Percentiles rank a stretch among this genome's conserved stretches.
phyloP scores from a whole-genome alignment of 1,284 basidiomycete species.

The Irpex sp. region DNA sequence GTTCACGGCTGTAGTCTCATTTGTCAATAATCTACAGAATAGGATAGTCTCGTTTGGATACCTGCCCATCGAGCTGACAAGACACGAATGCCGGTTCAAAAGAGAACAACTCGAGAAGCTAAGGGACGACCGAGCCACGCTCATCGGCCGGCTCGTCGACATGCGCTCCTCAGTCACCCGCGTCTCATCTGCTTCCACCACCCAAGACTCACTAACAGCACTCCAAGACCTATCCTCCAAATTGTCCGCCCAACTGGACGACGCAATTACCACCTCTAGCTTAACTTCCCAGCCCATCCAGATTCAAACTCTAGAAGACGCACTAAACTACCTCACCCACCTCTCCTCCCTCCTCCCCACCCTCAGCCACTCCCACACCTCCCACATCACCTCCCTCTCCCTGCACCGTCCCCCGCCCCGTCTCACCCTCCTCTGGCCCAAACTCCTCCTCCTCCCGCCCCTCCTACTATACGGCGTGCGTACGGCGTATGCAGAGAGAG shows the following conservation, averaged over 20 bases:
- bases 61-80: slow-evolving; percentile 51
- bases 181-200: slow-evolving; percentile 16
- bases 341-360: slow-evolving; percentile 2
- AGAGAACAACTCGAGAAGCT: slow-evolving; percentile 54
- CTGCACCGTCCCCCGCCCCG: slow-evolving; percentile 54
- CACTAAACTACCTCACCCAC: no score
- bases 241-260: neutral
- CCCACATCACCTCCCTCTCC: slow-evolving; percentile 31
- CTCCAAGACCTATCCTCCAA: neutral
- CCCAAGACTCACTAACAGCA: neutral
- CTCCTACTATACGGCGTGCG: slow-evolving; percentile 47
- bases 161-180: slow-evolving; percentile 43
- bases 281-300: neutral
- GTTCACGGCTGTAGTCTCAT: slow-evolving; percentile 11
- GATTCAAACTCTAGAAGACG: no score
- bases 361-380: slow-evolving; percentile 22
- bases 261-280: no score
- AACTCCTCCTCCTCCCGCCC: slow-evolving; percentile 62
- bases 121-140: slow-evolving; percentile 60
- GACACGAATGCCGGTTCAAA: slow-evolving; percentile 62
- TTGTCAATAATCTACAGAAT: slow-evolving; percentile 14
- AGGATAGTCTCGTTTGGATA: slow-evolving; percentile 24
- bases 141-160: slow-evolving; percentile 54
- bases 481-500: slow-evolving; percentile 48
- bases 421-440: slow-evolving; percentile 63